These are phyloP conservation scores for Daldinia caldariorum DNA, from an alignment of 495 filamentous ascomycete genomes.

Conservation along the genomic window DNA sequence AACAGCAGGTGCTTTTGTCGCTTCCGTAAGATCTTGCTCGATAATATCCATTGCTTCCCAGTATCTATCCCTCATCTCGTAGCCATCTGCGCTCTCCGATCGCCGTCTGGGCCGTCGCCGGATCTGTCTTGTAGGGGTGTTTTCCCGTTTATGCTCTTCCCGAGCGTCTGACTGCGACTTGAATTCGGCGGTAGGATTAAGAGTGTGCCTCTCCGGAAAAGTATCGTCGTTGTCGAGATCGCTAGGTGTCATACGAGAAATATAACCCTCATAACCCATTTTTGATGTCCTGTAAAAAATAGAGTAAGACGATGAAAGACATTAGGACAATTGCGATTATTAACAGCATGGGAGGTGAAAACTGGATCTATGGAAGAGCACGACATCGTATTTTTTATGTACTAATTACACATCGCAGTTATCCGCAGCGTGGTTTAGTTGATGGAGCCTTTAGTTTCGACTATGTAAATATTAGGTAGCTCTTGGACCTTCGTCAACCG, in stretches of 20 bases:
- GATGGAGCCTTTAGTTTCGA: constrained; percentile 35
- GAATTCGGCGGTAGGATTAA: constrained; percentile 5
- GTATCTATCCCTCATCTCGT: constrained; percentile 41
- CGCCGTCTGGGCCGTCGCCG: constrained; percentile 28
- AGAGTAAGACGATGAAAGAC: background rate
- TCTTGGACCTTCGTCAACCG: constrained; percentile 23
- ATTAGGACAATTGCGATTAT: background rate
- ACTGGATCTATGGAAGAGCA: constrained; percentile 10
- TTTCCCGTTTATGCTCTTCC: background rate
- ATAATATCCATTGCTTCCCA: constrained; percentile 41
- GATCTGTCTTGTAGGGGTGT: background rate
- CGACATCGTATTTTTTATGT: constrained; percentile 22
- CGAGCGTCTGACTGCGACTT: constrained; percentile 9
- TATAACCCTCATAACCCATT: constrained; percentile 31
- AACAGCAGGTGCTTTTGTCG: constrained; percentile 30
- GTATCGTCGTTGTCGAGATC: constrained; percentile 20
- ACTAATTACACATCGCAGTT: constrained; percentile 19
- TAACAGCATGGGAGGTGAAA: constrained; percentile 26
- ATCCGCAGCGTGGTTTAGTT: constrained; percentile 32
- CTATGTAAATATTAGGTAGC: constrained; percentile 40
- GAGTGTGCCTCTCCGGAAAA: constrained; percentile 34
- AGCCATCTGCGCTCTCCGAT: constrained; percentile 37
- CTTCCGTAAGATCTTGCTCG: constrained; percentile 26
- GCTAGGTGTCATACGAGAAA: constrained; percentile 31
- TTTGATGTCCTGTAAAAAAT: background rate